Evolutionary conservation across 495 filamentous ascomycete genomes (phyloP), one percentile per base, ranked within the genome.

Genomic region (Podospora anserina): DNA sequence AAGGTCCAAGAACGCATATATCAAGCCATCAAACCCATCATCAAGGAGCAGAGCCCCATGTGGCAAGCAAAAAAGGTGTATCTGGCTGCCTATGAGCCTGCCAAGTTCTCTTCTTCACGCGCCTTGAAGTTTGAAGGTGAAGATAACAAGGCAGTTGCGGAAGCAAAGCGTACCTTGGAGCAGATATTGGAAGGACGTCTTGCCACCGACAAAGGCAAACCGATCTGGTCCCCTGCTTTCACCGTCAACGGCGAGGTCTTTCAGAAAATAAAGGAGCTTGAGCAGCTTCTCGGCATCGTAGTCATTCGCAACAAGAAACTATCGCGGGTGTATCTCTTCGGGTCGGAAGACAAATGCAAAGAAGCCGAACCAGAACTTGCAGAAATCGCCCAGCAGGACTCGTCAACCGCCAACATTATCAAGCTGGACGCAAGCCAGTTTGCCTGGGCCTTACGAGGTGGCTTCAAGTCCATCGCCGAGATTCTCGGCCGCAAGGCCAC

Each of bases 121-220:
- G 70, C 69, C 5, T 60, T 85, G 44, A 80, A 83, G 59, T 66
- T 85, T 5, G 82, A 82, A 60, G 82, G 82, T 0, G 76, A 81
- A 20, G 71, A 77, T 15, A 66, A 70, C 6, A 71, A 78, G 23
- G 71, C 69, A 1, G 79, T 84, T 27, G 74, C 74, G 1, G 70
- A 76, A 26, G 77, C 81, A 4, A 82, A 81, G 54, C 73, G 75
- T 6, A 61, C 68, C 0, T 71, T 85, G 5, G 72, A 81, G 16
- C 68, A 68, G 1, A 76, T 82, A 6, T 63, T 75, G 44, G 28
- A 61, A 0, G 74, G 76, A 2, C 63, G 67, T 3, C 59, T 75
- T 9, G 74, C 72, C 0, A 75, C 44, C 56, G 64, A 71, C 4
- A 56, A 64, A 4, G 68, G 61, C 18, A 70, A 72, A 1, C 30